Evolutionary conservation across 257 asterid genomes (phyloP).

Genomic region (Solanum ahanhuiri): DNA sequence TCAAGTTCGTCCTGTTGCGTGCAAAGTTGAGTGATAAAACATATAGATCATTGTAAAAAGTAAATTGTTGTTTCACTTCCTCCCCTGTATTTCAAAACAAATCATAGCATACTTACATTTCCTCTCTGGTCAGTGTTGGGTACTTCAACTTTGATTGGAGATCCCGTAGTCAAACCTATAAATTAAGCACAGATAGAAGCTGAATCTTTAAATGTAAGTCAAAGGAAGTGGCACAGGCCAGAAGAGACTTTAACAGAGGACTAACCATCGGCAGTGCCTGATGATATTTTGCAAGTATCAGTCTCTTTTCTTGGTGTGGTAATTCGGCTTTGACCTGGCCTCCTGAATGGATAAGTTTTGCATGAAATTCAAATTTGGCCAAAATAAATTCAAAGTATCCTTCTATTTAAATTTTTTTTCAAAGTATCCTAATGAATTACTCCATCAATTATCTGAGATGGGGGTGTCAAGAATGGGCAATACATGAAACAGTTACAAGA

Average conservation of each 20-base stretch:
- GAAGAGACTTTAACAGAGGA: not conserved
- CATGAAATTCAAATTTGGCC: not conserved
- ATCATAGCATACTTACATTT: conserved; percentile 34
- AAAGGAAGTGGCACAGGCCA: not conserved
- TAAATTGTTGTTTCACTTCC: not conserved
- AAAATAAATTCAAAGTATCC: not conserved
- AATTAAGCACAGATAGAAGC: not conserved
- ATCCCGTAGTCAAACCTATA: conserved; percentile 84
- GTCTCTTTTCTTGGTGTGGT: conserved; percentile 98
- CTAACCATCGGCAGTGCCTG: conserved; percentile 82
- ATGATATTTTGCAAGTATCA: conserved; percentile 78
- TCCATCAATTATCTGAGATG: not conserved
- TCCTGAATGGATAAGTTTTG: conserved; percentile 35
- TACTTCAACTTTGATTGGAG: conserved; percentile 89
- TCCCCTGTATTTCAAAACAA: not conserved
- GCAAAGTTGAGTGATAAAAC: not conserved
- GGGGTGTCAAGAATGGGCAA: not conserved
- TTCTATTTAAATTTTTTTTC: too few species aligned
- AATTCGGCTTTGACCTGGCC: conserved; percentile 98
- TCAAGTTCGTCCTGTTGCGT: not conserved
- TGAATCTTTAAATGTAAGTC: not conserved
- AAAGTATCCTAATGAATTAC: not conserved
- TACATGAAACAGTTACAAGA: not conserved
- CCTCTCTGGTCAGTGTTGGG: conserved; percentile 99
- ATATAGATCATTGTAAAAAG: not conserved